Evolutionary conservation across 305 asterid genomes (phyloP).

Genomic region (Solanum hybrid): DNA sequence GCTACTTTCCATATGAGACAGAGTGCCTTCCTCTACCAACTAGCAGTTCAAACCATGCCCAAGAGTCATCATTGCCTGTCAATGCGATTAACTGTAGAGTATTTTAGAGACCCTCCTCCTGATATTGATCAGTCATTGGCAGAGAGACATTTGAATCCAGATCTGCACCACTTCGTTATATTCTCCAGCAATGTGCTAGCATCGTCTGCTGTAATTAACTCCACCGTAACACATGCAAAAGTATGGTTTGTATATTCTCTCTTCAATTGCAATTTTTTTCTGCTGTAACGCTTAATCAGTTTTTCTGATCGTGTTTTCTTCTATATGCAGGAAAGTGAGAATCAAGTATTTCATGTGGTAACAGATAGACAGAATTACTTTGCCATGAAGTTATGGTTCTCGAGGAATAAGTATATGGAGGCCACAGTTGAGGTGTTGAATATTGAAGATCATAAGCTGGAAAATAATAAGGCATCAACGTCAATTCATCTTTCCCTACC

Average conservation of each 20-base stretch:
- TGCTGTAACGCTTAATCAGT: constrained; percentile 6
- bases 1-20: constrained; percentile 93
- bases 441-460: constrained; percentile 62
- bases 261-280: constrained; percentile 3
- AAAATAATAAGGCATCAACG: constrained; percentile 33
- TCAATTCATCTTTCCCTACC: constrained; percentile 60
- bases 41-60: constrained; percentile 94
- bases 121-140: constrained; percentile 40
- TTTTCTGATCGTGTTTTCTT: constrained; percentile 20
- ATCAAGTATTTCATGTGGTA: constrained; percentile 81
- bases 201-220: constrained; percentile 80
- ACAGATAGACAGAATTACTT: constrained; percentile 84
- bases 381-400: constrained; percentile 87
- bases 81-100: constrained; percentile 87
- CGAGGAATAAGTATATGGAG: constrained; percentile 51
- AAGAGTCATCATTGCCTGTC: constrained; percentile 94
- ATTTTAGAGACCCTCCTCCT: constrained; percentile 56
- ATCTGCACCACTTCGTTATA: constrained; percentile 68
- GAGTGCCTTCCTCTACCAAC: constrained; percentile 96
- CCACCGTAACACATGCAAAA: constrained; percentile 66
- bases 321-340: constrained; percentile 61
- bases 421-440: constrained; percentile 89
- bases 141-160: constrained; percentile 54
- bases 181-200: constrained; percentile 87
- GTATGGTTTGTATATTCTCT: constrained; percentile 34